Evolutionary conservation across 176 grass and related monocot genomes (phyloP), one percentile per base, ranked within the genome.

Genomic region (Oryza glaberrima): DNA sequence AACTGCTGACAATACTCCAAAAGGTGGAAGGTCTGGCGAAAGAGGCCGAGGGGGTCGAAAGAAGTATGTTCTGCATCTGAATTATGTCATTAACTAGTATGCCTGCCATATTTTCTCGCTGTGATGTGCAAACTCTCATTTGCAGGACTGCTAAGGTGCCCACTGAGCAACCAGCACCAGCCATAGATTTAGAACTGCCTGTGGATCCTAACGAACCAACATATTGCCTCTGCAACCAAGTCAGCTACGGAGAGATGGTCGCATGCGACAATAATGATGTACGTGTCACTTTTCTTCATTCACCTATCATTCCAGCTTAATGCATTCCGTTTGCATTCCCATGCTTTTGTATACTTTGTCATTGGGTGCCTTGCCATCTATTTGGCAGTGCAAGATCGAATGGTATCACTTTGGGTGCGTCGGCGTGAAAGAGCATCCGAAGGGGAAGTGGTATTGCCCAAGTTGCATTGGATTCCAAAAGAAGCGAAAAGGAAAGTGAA

Each of bases 141-240:
- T 88, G 51, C 78, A 99, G 96, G 84, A 83, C 90, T 72, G 85
- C 90, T 72, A 83, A 89, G 73, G 76, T 94, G 49, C 86, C 81
- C 34, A 76, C 71, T 5, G 90, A 94, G 67, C 77, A 77, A 20
- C 91, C 93, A 61, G 45, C 88, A 20, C 91, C 93, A 61, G 45
- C 88, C 38, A 87, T 99, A 25, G 93, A 94, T 88, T 70, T 99
- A 67, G 93, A 96, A 70, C 77, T 99, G 81, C 96, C 96, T 34
- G 96, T 99, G 46, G 96, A 99, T 67, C 96, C 96, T 65, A 99
- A 99, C 22, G 96, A 99, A 67, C 96, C 96, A 4, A 99, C 93
- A 1, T 96, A 99, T 54, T 99, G 96, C 82, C 72, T 92, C 45
- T 99, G 96, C 89, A 90, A 99, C 78, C 96, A 96, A 94, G 90